Conservation (phyloP, 108 stramenopile species). For the Nitzschia putrida region DNA sequence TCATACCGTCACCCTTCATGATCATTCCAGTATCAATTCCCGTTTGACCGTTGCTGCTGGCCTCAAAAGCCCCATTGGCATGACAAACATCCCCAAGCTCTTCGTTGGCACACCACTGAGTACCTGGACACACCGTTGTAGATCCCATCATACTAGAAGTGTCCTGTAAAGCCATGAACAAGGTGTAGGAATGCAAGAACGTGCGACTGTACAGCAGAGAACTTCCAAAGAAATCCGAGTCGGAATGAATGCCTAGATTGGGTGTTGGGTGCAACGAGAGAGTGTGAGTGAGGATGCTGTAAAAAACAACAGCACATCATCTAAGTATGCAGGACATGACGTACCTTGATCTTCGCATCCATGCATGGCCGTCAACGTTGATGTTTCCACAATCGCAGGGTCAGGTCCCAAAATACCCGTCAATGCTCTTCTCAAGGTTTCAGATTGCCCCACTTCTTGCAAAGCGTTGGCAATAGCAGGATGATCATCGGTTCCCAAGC, state of each 20-base stretch:
- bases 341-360: constrained; percentile 39
- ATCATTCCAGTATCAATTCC: constrained; percentile 32
- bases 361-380: constrained; percentile 39
- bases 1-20: constrained; percentile 43
- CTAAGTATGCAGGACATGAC: not conserved
- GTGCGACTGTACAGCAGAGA: constrained; percentile 39
- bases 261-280: no score
- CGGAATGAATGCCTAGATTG: constrained; percentile 41
- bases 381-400: constrained; percentile 47
- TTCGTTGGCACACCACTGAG: constrained; percentile 52
- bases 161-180: constrained; percentile 57
- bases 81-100: constrained; percentile 30
- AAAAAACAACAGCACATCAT: constrained; percentile 5
- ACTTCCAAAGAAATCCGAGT: constrained; percentile 43
- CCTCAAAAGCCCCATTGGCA: constrained; percentile 35
- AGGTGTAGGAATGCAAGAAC: constrained; percentile 54
- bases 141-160: constrained; percentile 52
- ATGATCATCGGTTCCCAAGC: constrained; percentile 38
- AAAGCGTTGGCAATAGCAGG: constrained; percentile 38
- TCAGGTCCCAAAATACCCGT: constrained; percentile 40
- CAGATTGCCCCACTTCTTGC: constrained; percentile 34
- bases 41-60: constrained; percentile 31
- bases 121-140: constrained; percentile 53
- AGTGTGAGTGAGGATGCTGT: not conserved
- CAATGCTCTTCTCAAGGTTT: constrained; percentile 19